Base-by-base conservation (phyloP, 352 stramenopile genomes). In the Pythium aquatile region DNA sequence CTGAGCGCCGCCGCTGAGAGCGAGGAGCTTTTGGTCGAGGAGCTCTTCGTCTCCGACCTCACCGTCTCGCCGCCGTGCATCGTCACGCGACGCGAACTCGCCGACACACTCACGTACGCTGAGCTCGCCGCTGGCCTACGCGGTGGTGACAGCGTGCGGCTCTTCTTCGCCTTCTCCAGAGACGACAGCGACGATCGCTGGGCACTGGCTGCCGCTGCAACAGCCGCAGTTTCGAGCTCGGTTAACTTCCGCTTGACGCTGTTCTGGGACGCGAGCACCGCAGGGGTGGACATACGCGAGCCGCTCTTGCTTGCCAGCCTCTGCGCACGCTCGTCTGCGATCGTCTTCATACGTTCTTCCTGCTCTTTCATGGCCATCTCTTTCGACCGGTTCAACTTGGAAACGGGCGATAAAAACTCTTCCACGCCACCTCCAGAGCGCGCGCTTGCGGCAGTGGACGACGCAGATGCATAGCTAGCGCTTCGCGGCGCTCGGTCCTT, bases 341-440 rank as follows among this genome's bases (percentile, higher is more conserved):
- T 55, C 10, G 59, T 30, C 32, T 69, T 61, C 63, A 79, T 73
- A 29, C 73, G 69, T 52, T 63, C 63, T 28, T 68, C 52, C 61
- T 79, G 73, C 26, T 72, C 73, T 10, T 61, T 26, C 1, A 48
- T 37, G 33, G 73, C 73, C 8, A 60, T 37, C 20, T 69, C 66
- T 17, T 65, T 47, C 37, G 65, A 33, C 5, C 55, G 59, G 52
- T 79, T 75, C 60, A 67, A 75, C 55, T 67, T 66, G 42, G 73
- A 72, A 24, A 79, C 73, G 29, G 73, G 73, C 37, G 73, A 79
- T 33, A 79, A 42, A 55, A 79, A 65, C 42, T 68, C 68, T 26
- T 61, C 61, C 48, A 30, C 46, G 49, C 52, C 53, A 35, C 47
- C 29, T 58, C 55, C 53, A 16, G 33, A 29, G 40, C 47, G 9